Base-by-base conservation (phyloP, 139 green algal species). In the Coelastrella sp. region DNA sequence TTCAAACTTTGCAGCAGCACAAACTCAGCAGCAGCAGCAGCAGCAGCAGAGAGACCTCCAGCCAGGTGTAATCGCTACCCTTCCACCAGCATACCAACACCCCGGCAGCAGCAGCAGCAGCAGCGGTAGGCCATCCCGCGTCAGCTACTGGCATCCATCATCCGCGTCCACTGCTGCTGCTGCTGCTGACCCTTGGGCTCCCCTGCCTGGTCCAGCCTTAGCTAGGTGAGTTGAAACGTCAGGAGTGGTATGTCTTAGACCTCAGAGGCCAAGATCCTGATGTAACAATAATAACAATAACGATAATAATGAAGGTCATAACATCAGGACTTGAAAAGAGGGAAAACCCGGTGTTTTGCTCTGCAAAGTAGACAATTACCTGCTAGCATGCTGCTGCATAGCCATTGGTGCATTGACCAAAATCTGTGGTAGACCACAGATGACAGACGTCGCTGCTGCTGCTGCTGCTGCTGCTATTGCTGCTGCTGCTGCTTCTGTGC, bases 181-280 rank as follows among this genome's bases (percentile, higher is more conserved):
- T 68, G 20, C 27, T 60, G 57, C 11, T 58, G 84, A 88, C 49
- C 84, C 84, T 24, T 88, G 84, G 84, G 84, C 84, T 17, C 84
- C 84, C 6, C 68, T 88, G 49, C 84, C 84, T 22, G 72, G 82
- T 25, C 82, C 82, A 74, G 82, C 17, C 14, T 4, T 49, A 9
- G 63, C 82, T 11, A 78, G 82, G 82, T 87, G 35, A 60, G 82
- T 58, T 49, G 17, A 49, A 27, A 49, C 73, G n/a, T 27, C 22
- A 17, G 73, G 11, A 11, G 56, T 25, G 61, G 35, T 57, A 19
- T 49, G 35, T 49, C 35, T 49, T 49, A 68, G 9, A 68, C 61
- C 61, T 19, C 61, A 68, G 61, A 68, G 61, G 61, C n/a, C n/a
- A n/a, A n/a, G n/a, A n/a, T n/a, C n/a, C n/a, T n/a, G n/a, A n/a